Evolutionary conservation across 2,329 filamentous ascomycete species (phyloP).

Genomic region (Sarocladium strictum): DNA sequence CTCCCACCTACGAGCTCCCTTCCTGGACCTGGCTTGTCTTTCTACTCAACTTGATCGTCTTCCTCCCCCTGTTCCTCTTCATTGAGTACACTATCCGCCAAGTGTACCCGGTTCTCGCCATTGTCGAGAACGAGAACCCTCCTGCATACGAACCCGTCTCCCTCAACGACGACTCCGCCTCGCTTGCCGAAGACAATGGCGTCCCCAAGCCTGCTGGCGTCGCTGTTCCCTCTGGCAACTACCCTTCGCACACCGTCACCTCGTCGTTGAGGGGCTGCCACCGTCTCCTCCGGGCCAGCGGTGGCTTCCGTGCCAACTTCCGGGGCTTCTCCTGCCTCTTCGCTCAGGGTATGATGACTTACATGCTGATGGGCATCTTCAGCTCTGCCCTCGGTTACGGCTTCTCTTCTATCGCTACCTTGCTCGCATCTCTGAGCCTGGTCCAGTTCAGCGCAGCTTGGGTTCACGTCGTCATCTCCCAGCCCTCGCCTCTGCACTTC

Average conservation of each 20-base stretch:
- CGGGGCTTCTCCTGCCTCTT: conserved; percentile 56
- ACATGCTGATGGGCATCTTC: conserved; percentile 38
- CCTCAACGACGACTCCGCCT: conserved; percentile 31
- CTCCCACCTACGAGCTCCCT: not conserved
- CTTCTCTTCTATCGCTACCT: conserved; percentile 35
- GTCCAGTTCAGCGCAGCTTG: conserved; percentile 69
- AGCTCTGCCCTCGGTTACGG: conserved; percentile 35
- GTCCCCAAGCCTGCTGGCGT: conserved; percentile 27
- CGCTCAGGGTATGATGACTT: conserved; percentile 28
- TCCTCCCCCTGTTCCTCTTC: conserved; percentile 3
- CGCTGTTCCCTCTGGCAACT: conserved; percentile 21
- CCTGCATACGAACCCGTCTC: conserved; percentile 48
- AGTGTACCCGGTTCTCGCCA: conserved; percentile 49
- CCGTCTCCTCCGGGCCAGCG: conserved; percentile 52
- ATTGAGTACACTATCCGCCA: conserved; percentile 41
- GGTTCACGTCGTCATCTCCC: conserved; percentile 81
- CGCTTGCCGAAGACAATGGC: conserved; percentile 21
- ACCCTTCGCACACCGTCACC: conserved; percentile 36
- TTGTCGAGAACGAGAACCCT: conserved; percentile 52
- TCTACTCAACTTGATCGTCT: conserved; percentile 1
- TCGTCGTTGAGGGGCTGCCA: conserved; percentile 45
- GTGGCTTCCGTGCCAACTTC: conserved; percentile 61
- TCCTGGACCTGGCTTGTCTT: not conserved
- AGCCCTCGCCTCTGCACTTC: conserved; percentile 57
- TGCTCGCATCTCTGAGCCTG: conserved; percentile 54